Percentiles rank a stretch among this genome's conserved stretches.
Evolutionary conservation across 2,329 filamentous ascomycete species (phyloP).

Genomic region (Rutstroemia sp.): DNA sequence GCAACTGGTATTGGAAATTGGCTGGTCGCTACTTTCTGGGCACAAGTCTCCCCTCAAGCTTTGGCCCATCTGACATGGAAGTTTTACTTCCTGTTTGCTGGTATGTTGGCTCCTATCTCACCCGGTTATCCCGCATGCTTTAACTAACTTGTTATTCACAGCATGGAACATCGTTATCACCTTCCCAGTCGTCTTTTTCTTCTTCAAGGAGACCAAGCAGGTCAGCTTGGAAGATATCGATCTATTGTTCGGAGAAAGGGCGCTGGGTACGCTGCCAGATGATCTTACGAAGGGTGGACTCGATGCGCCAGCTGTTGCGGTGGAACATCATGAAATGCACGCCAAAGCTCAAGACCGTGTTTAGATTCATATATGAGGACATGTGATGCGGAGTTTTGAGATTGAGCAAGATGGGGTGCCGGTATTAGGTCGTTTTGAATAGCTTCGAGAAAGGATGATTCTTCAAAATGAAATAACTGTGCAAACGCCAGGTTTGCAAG

Average conservation of each 20-base stretch:
- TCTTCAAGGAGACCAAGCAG: slow-evolving; percentile 29
- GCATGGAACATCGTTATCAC: slow-evolving; percentile 28
- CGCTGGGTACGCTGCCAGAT: slow-evolving; percentile 38
- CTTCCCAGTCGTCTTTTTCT: slow-evolving; percentile 29
- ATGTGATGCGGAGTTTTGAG: not conserved
- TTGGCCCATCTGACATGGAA: slow-evolving; percentile 41
- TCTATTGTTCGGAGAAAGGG: slow-evolving; percentile 30
- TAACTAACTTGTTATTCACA: not conserved
- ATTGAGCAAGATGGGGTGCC: no score
- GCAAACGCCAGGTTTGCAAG: no score
- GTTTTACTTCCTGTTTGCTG: slow-evolving; percentile 51
- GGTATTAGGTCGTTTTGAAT: no score
- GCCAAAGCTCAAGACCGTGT: slow-evolving; percentile 2
- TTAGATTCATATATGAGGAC: not conserved
- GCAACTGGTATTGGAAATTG: slow-evolving; percentile 52
- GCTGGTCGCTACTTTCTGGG: slow-evolving; percentile 51
- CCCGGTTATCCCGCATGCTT: not conserved
- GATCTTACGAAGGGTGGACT: slow-evolving; percentile 30
- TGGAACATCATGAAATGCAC: slow-evolving; percentile 7
- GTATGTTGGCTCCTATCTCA: not conserved
- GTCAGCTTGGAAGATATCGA: slow-evolving; percentile 30
- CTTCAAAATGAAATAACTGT: no score
- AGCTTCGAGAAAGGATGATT: no score
- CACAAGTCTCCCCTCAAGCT: slow-evolving; percentile 49
- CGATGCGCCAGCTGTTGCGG: not conserved